Percentiles rank a stretch among this genome's conserved stretches.
Conservation (phyloP, 306 rosid genomes). For the Ormosia semicastrata region DNA sequence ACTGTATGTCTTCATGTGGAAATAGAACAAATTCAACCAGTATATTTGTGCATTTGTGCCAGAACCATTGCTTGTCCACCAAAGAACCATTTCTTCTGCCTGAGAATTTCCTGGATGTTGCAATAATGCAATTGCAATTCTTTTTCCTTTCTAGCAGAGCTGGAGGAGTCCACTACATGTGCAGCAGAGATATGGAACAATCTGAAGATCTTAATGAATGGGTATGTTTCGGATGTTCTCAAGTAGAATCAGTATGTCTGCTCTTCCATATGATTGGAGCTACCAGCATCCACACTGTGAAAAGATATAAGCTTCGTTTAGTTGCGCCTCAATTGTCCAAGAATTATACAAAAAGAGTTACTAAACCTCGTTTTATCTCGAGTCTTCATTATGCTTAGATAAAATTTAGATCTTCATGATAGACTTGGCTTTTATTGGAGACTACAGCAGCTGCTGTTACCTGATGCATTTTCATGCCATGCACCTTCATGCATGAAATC, state of each 20-base stretch:
- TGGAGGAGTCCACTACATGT: slow-evolving; percentile 27
- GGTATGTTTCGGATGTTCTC: slow-evolving; percentile 11
- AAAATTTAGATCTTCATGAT: background rate
- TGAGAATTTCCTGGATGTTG: slow-evolving; percentile 25
- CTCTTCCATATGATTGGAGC: slow-evolving; percentile 78
- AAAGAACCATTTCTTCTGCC: slow-evolving; percentile 10
- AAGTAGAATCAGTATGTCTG: slow-evolving; percentile 48
- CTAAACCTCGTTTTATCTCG: background rate
- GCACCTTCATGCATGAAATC: no score
- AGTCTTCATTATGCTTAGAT: background rate
- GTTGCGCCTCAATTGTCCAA: background rate
- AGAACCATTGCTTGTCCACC: slow-evolving; percentile 20
- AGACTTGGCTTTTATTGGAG: background rate
- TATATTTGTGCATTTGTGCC: background rate
- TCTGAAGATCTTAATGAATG: slow-evolving; percentile 18
- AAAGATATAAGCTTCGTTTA: background rate
- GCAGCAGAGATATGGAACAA: slow-evolving; percentile 19
- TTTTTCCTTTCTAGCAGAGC: slow-evolving; percentile 17
- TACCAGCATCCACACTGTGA: slow-evolving; percentile 89
- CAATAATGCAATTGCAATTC: slow-evolving; percentile 18
- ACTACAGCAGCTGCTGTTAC: no score
- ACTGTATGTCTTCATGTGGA: slow-evolving; percentile 11
- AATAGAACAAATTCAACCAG: slow-evolving; percentile 21
- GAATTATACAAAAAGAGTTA: background rate
- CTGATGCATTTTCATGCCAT: no score